These are phyloP conservation scores for Centella asiatica DNA, from an alignment of 129 eudicot species.

Conservation along the genomic window DNA sequence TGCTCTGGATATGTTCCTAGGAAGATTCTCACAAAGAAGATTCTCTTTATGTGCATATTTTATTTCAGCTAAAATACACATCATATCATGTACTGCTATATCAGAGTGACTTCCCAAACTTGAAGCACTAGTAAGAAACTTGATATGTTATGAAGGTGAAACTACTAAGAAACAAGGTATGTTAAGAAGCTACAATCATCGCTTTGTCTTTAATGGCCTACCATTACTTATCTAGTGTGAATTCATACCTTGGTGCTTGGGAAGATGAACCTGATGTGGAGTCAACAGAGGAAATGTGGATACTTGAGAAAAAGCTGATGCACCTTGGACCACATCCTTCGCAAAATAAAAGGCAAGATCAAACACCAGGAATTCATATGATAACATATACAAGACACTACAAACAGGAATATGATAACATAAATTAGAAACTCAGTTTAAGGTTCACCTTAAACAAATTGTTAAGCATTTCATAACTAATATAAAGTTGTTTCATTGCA, in stretches of 20 bases:
- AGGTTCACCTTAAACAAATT: no score
- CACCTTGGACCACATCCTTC: constrained; percentile 57
- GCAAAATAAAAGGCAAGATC: constrained; percentile 1
- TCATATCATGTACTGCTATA: background rate
- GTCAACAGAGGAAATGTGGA: constrained; percentile 41
- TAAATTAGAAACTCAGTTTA: background rate
- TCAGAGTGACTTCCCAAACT: no score
- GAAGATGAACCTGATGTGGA: constrained; percentile 49
- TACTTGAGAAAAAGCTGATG: constrained; percentile 53
- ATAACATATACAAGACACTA: background rate
- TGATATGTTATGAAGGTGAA: background rate
- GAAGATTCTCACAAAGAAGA: no score
- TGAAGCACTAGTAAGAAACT: background rate
- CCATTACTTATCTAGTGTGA: background rate
- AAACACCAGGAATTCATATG: background rate
- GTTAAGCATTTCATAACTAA: no score
- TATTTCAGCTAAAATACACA: no score
- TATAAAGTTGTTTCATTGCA: no score
- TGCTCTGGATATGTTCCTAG: no score
- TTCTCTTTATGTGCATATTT: no score
- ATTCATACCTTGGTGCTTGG: constrained; percentile 78
- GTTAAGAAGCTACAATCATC: no score
- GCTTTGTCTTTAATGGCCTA: no score
- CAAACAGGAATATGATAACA: background rate
- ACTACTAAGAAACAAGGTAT: no score